Percentiles rank a stretch among this genome's conserved stretches.
These are phyloP conservation scores for Epichloe scottii DNA, from an alignment of 2,329 filamentous ascomycete genomes.

Conservation along the genomic window DNA sequence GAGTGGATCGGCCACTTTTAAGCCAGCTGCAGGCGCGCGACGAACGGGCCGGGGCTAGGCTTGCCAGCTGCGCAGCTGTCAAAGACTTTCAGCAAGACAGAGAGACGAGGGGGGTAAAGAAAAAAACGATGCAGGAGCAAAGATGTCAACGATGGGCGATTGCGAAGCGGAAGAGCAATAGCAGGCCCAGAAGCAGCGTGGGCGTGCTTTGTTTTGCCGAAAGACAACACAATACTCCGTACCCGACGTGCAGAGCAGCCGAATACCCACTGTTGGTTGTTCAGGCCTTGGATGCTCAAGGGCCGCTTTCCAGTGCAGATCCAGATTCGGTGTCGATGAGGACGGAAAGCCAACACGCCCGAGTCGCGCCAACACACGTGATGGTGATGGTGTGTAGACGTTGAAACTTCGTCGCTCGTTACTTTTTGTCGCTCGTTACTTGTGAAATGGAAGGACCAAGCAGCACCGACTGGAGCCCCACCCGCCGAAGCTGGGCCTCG, in stretches of 20 bases:
- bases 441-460: background rate
- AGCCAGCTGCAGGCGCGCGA: background rate
- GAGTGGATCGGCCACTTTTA: slow-evolving; percentile 7
- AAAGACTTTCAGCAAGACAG: background rate
- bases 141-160: background rate
- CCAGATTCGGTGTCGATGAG: too few relatives aligned
- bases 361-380: too few relatives aligned
- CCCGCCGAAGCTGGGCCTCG: background rate
- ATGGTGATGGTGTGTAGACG: too few relatives aligned
- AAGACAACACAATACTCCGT: too few relatives aligned
- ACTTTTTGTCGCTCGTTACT: too few relatives aligned
- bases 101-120: background rate
- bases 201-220: background rate
- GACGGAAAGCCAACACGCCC: too few relatives aligned
- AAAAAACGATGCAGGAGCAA: background rate
- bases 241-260: background rate
- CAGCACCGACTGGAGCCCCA: slow-evolving; percentile 3
- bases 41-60: background rate
- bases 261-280: background rate
- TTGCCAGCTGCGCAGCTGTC: background rate
- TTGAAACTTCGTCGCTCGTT: too few relatives aligned
- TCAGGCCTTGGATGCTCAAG: too few relatives aligned
- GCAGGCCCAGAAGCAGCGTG: background rate
- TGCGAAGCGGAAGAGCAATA: background rate
- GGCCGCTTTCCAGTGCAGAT: too few relatives aligned